Evolutionary conservation across 1,284 basidiomycete species (phyloP).

Genomic region (Pseudozyma tsukubaensis): DNA sequence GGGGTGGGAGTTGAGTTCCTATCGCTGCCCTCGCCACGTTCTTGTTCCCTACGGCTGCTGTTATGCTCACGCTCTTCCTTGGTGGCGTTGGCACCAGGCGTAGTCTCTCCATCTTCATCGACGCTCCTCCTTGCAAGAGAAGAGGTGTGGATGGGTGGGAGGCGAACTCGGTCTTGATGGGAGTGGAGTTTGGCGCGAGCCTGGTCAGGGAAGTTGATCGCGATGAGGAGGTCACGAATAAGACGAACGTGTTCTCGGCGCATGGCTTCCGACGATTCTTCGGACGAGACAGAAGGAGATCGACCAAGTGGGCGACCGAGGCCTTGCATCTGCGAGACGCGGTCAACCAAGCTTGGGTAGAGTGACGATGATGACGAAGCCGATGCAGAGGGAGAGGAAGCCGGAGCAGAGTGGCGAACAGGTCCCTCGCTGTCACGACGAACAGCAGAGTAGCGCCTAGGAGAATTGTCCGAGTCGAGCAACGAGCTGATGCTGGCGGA

Average conservation of each 20-base stretch:
- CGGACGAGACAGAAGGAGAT: conserved; percentile 4
- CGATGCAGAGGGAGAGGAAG: conserved; percentile 15
- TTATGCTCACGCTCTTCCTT: no score
- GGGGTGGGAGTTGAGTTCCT: conserved; percentile 39
- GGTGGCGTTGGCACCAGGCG: conserved; percentile 16
- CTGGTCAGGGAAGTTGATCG: conserved; percentile 58
- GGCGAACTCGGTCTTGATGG: conserved; percentile 19
- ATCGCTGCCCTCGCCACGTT: conserved; percentile 19
- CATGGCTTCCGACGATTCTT: conserved; percentile 20
- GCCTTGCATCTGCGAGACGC: conserved; percentile 43
- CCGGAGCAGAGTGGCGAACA: conserved; percentile 27
- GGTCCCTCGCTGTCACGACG: conserved; percentile 27
- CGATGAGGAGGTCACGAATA: conserved; percentile 54
- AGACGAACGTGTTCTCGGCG: conserved; percentile 50
- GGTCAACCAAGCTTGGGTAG: conserved; percentile 50
- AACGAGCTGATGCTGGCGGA: conserved; percentile 46
- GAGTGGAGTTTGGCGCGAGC: conserved; percentile 19
- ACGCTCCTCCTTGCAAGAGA: not conserved
- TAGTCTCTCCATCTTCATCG: conserved; percentile 33
- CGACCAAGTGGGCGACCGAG: conserved; percentile 29
- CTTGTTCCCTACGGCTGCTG: not conserved
- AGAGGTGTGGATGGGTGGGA: conserved; percentile 37
- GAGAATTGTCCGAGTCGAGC: conserved; percentile 17
- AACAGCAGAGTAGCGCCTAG: conserved; percentile 7
- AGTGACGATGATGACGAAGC: conserved; percentile 24